Conservation (phyloP, 164 flowering plant genomes). For the Nymphaea thermarum region DNA sequence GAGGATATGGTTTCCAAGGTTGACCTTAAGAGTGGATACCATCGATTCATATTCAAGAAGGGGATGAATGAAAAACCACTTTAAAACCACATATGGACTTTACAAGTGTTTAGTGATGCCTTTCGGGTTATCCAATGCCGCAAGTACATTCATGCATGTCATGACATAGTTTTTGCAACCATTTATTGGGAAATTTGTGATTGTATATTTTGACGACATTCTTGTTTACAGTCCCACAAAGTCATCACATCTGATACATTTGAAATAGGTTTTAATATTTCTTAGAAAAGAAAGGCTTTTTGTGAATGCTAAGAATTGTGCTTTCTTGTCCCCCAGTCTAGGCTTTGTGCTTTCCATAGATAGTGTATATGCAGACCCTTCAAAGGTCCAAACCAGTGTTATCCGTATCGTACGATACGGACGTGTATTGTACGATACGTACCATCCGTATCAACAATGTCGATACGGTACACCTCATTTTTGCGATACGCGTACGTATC, state of each 20-base stretch:
- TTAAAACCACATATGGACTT: neutral
- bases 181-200: slow-evolving; percentile 1
- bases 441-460: too few species aligned
- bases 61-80: neutral
- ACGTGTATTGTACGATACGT: too few species aligned
- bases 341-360: neutral
- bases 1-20: neutral
- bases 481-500: too few species aligned
- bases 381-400: too few species aligned
- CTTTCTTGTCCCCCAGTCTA: neutral
- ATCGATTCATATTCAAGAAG: neutral
- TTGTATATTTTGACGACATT: neutral
- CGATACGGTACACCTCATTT: too few species aligned
- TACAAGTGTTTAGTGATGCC: neutral
- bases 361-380: neutral
- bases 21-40: neutral
- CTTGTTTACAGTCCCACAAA: neutral
- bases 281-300: neutral
- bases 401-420: too few species aligned
- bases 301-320: neutral
- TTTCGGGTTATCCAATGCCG: neutral
- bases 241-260: neutral
- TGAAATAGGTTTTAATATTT: neutral
- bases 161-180: neutral
- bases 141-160: neutral